These are phyloP conservation scores for Globisporangium canariense DNA, from an alignment of 352 stramenopile species.

Conservation along the genomic window DNA sequence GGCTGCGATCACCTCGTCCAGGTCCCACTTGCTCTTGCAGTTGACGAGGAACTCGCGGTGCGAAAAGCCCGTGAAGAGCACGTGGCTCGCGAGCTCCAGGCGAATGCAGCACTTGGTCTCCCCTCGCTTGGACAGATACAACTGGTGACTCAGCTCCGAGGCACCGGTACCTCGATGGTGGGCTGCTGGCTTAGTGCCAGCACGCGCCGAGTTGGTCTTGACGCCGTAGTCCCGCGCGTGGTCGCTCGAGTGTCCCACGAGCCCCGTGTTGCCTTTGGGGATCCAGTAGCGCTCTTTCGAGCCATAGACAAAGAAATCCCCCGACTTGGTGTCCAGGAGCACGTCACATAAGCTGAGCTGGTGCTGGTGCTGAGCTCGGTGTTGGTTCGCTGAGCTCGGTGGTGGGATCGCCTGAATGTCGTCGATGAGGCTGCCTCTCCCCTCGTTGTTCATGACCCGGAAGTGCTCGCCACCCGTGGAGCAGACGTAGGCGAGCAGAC, in stretches of 20 bases:
- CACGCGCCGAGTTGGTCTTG: slow-evolving; percentile 58
- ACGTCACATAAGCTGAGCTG: slow-evolving; percentile 27
- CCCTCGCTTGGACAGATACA: slow-evolving; percentile 50
- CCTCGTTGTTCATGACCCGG: slow-evolving; percentile 58
- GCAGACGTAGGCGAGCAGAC: slow-evolving; percentile 62
- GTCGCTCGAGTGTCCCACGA: slow-evolving; percentile 68
- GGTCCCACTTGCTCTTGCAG: slow-evolving; percentile 74
- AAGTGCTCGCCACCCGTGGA: slow-evolving; percentile 65
- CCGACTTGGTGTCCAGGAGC: slow-evolving; percentile 64
- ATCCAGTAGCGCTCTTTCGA: slow-evolving; percentile 36
- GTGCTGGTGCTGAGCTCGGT: neutral
- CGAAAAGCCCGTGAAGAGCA: slow-evolving; percentile 28
- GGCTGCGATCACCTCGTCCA: slow-evolving; percentile 72
- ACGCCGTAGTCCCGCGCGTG: slow-evolving; percentile 50
- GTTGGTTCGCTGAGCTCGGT: neutral
- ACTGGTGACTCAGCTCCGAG: slow-evolving; percentile 26
- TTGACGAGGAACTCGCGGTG: slow-evolving; percentile 59
- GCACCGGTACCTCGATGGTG: slow-evolving; percentile 15
- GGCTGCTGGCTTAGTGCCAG: slow-evolving; percentile 39
- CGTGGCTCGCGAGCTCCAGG: slow-evolving; percentile 48
- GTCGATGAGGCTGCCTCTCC: slow-evolving; percentile 44
- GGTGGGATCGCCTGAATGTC: slow-evolving; percentile 37
- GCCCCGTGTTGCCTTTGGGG: slow-evolving; percentile 72
- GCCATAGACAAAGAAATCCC: slow-evolving; percentile 66
- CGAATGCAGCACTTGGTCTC: slow-evolving; percentile 66